Evolutionary conservation across 306 rosid genomes (phyloP).

Genomic region (Crataegus laevigata): DNA sequence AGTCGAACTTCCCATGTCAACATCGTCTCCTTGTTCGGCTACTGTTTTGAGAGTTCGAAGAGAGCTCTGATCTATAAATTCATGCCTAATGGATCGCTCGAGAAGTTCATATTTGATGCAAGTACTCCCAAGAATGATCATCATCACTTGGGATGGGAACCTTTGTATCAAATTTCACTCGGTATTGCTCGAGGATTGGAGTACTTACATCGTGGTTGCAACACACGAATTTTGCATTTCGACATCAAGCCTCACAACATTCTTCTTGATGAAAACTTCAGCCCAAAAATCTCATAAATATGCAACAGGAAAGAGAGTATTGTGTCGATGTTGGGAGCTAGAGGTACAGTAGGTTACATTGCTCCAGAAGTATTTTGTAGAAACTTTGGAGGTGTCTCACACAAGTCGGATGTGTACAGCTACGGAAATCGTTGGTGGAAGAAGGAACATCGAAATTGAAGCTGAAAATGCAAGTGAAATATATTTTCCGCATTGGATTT

Average conservation of each 20-base stretch:
- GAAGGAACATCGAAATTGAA: constrained; percentile 1
- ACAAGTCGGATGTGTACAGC: constrained; percentile 34
- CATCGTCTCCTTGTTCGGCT: constrained; percentile 8
- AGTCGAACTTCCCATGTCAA: constrained; percentile 24
- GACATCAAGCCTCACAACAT: constrained; percentile 22
- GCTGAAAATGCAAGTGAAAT: constrained; percentile 18
- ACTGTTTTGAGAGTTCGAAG: constrained; percentile 12
- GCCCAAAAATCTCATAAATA: too few relatives aligned
- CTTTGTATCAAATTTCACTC: constrained; percentile 17
- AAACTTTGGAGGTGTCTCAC: constrained; percentile 2
- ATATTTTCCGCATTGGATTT: constrained; percentile 38
- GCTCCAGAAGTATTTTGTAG: too few relatives aligned
- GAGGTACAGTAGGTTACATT: too few relatives aligned
- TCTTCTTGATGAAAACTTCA: too few relatives aligned
- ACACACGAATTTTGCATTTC: constrained; percentile 36
- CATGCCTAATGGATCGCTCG: constrained; percentile 45
- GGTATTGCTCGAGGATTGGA: constrained; percentile 41
- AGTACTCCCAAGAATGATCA: not conserved
- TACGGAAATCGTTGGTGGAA: constrained; percentile 26
- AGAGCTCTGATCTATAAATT: constrained; percentile 30
- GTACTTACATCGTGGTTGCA: constrained; percentile 32
- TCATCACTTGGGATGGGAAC: constrained; percentile 18
- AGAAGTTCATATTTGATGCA: constrained; percentile 32
- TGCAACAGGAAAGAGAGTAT: too few relatives aligned
- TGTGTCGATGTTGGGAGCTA: too few relatives aligned